A percentile compares a stretch with the other conserved stretches of the same genome.
phyloP scores from a whole-genome alignment of 148 eudicot species.

The Vaccinium myrtillus region DNA sequence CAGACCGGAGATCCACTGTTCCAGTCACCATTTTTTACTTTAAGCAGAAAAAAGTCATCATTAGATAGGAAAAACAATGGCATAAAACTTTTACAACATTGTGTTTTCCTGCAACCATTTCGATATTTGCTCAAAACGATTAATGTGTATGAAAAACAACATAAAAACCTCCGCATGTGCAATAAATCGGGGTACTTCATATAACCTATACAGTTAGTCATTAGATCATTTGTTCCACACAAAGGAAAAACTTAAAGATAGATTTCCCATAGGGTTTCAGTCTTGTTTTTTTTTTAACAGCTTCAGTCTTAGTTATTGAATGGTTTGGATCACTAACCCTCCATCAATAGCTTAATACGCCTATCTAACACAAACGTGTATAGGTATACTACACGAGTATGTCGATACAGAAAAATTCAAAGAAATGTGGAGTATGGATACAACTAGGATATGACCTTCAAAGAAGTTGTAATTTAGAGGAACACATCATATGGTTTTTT shows the following conservation, averaged over 20 bases:
- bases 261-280: not conserved
- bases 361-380: not conserved
- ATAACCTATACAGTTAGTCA: not conserved
- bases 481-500: too few species aligned
- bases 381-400: not conserved
- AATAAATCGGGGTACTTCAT: not conserved
- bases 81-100: not conserved
- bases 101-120: constrained; percentile 9
- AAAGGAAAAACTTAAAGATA: not conserved
- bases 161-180: not conserved
- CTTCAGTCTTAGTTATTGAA: not conserved
- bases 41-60: not conserved
- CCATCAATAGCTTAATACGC: not conserved
- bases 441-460: not conserved
- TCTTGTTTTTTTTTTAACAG: too few species aligned
- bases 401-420: not conserved
- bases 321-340: not conserved
- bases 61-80: not conserved
- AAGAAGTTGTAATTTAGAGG: too few species aligned
- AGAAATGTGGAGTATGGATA: not conserved
- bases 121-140: not conserved
- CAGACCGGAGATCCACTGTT: constrained; percentile 82
- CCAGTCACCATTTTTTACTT: constrained; percentile 49
- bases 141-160: not conserved
- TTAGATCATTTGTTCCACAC: not conserved